phyloP scores from a whole-genome alignment of 2,329 filamentous ascomycete species.

The Clonostachys solani region DNA sequence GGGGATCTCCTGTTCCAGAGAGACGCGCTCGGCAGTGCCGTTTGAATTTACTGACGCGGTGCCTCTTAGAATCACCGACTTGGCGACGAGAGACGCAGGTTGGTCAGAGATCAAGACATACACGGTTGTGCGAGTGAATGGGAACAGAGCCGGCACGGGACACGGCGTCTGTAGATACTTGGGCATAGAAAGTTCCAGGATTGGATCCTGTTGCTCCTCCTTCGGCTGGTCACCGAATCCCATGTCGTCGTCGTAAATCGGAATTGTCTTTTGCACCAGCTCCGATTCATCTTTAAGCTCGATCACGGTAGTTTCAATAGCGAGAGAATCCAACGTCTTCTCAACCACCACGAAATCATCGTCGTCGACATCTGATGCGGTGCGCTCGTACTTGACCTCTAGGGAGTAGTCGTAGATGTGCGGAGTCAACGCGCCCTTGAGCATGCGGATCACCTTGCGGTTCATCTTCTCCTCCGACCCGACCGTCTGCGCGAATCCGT shows the following conservation, averaged over 20 bases:
- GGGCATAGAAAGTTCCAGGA: constrained; percentile 49
- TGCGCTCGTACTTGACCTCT: constrained; percentile 50
- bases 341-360: constrained; percentile 63
- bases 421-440: constrained; percentile 65
- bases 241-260: constrained; percentile 51
- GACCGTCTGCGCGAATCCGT: constrained; percentile 59
- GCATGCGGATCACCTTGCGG: constrained; percentile 67
- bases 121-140: constrained; percentile 60
- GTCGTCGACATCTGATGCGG: constrained; percentile 2
- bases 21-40: constrained; percentile 33
- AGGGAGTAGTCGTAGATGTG: constrained; percentile 62
- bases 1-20: constrained; percentile 61
- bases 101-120: constrained; percentile 61
- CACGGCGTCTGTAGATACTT: constrained; percentile 61
- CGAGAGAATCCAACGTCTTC: constrained; percentile 41
- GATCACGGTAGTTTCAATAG: constrained; percentile 1
- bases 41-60: constrained; percentile 28
- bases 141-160: constrained; percentile 59
- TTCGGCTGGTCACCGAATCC: constrained; percentile 34
- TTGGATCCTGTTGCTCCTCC: constrained; percentile 36
- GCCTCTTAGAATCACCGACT: constrained; percentile 52
- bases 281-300: constrained; percentile 3
- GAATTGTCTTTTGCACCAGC: constrained; percentile 39
- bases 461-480: constrained; percentile 61
- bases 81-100: constrained; percentile 13